phyloP scores from a whole-genome alignment of 2,329 filamentous ascomycete species.

The Colletotrichum lini region DNA sequence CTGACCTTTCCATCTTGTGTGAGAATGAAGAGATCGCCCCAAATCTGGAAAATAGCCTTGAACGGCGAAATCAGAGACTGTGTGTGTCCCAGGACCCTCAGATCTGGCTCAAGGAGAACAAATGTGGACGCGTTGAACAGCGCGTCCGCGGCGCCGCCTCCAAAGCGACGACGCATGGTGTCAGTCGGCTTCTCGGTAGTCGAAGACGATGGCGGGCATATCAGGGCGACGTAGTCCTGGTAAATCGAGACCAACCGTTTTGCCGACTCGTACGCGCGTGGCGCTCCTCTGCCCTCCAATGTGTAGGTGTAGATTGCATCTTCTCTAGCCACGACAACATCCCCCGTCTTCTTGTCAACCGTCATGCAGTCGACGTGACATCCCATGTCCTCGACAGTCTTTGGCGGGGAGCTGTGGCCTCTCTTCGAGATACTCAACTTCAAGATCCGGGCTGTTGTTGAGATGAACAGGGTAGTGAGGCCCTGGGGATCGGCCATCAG shows the following conservation, averaged over 20 bases:
- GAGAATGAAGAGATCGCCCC: conserved; percentile 93
- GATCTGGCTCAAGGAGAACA: conserved; percentile 89
- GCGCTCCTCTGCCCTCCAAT: conserved; percentile 85
- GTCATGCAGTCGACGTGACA: conserved; percentile 98
- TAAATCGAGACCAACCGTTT: conserved; percentile 87
- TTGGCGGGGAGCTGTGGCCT: conserved; percentile 89
- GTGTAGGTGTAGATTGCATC: conserved; percentile 98
- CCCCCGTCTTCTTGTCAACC: conserved; percentile 82
- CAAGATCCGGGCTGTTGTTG: conserved; percentile 89
- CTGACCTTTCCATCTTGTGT: conserved; percentile 93
- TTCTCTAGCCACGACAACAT: conserved; percentile 92
- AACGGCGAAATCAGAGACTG: conserved; percentile 88
- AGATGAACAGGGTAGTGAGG: conserved; percentile 87
- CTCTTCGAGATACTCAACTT: conserved; percentile 89
- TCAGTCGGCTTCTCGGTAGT: conserved; percentile 71
- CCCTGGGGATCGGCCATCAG: conserved; percentile 71
- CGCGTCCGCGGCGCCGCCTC: conserved; percentile 77
- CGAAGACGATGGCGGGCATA: conserved; percentile 77
- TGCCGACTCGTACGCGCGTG: conserved; percentile 90
- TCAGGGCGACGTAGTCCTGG: conserved; percentile 87
- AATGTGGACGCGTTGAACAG: conserved; percentile 91
- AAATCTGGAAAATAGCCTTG: conserved; percentile 85
- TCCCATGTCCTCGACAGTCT: conserved; percentile 89
- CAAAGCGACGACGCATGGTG: conserved; percentile 79
- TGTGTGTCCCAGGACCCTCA: conserved; percentile 91